Conservation (phyloP, 2,329 filamentous ascomycete species). For the Canariomyces notabilis region DNA sequence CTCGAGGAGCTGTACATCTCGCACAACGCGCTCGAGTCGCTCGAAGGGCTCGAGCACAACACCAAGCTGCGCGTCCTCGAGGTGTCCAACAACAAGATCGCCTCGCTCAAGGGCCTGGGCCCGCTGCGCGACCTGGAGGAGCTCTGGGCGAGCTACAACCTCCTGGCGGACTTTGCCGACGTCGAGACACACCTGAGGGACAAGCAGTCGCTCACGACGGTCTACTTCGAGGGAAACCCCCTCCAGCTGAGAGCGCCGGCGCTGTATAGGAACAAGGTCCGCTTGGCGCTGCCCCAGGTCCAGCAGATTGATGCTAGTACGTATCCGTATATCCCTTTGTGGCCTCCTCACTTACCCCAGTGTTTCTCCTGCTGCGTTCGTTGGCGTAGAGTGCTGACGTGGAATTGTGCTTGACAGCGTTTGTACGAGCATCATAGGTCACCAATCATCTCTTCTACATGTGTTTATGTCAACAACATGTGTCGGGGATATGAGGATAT, state of each 20-base stretch:
- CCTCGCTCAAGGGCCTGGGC: slow-evolving; percentile 66
- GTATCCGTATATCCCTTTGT: slow-evolving; percentile 36
- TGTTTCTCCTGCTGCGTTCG: too few relatives aligned
- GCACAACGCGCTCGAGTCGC: slow-evolving; percentile 79
- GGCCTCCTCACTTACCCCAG: too few relatives aligned
- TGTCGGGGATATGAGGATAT: too few relatives aligned
- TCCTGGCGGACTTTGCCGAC: slow-evolving; percentile 73
- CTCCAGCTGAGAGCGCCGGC: slow-evolving; percentile 75
- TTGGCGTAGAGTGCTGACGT: too few relatives aligned
- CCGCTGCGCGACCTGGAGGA: slow-evolving; percentile 72
- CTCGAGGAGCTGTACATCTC: slow-evolving; percentile 95
- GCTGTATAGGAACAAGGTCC: slow-evolving; percentile 89
- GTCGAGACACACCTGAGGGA: slow-evolving; percentile 71
- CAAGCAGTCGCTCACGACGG: slow-evolving; percentile 76
- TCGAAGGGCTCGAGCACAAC: slow-evolving; percentile 67
- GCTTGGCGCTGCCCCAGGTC: slow-evolving; percentile 79
- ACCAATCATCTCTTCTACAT: too few relatives aligned
- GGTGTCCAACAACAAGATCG: slow-evolving; percentile 81
- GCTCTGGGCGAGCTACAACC: slow-evolving; percentile 90
- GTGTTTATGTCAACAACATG: too few relatives aligned
- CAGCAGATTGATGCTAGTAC: slow-evolving; percentile 95
- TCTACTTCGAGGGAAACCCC: slow-evolving; percentile 95
- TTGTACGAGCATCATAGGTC: slow-evolving; percentile 14
- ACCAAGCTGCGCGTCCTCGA: slow-evolving; percentile 72
- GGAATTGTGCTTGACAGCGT: slow-evolving; percentile 13